Evolutionary conservation across 176 grass and related monocot genomes (phyloP).

Genomic region (Lolium multiflorum): DNA sequence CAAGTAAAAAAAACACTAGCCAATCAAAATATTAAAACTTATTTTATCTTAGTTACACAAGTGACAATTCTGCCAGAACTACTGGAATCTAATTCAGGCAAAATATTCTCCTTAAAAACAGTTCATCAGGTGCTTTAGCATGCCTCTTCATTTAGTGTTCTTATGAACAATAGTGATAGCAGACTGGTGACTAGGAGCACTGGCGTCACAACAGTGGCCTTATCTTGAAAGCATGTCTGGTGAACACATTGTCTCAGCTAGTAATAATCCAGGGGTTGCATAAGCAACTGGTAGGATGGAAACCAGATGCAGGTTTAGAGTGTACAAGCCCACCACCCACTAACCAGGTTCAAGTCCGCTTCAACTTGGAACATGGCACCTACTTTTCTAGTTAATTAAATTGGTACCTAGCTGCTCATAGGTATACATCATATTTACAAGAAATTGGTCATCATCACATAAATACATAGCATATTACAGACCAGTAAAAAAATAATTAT

Average conservation of each 20-base stretch:
- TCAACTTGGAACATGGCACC: conserved; percentile 2
- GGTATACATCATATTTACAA: background rate
- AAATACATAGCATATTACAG: background rate
- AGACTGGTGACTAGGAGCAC: background rate
- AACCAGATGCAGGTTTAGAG: background rate
- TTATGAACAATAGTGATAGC: background rate
- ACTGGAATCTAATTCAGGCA: conserved; percentile 11
- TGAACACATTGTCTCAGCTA: background rate
- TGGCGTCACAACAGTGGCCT: background rate
- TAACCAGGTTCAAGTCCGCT: background rate
- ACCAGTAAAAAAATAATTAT: background rate
- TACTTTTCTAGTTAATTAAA: background rate
- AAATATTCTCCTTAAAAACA: background rate
- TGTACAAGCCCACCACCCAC: background rate
- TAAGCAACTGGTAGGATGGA: conserved; percentile 2
- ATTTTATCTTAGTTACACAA: conserved; percentile 14
- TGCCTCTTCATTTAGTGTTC: conserved; percentile 12
- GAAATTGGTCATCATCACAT: background rate
- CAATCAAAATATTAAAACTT: background rate
- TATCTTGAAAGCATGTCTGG: conserved; percentile 15
- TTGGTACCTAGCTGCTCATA: background rate
- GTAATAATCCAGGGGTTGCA: background rate
- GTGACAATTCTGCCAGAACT: conserved; percentile 4
- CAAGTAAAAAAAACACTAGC: conserved; percentile 6
- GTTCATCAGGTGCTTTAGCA: conserved; percentile 5